Conservation (phyloP, 768 basidiomycete genomes). For the Rhodocollybia butyracea region DNA sequence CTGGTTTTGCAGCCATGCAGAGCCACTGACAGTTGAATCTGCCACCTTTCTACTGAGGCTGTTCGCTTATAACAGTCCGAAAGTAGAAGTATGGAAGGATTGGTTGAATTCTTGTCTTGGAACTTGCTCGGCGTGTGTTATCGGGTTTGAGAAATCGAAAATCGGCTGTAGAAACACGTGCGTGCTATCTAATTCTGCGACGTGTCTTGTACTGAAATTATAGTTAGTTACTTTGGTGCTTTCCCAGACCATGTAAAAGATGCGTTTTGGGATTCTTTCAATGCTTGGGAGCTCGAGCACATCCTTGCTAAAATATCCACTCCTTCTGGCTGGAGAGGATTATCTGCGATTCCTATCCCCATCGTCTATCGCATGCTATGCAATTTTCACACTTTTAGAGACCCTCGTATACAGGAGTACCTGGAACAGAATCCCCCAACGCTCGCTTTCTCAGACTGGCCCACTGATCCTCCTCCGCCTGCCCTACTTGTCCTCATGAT, state of each 20-base stretch:
- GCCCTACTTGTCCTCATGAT: constrained; percentile 59
- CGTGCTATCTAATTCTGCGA: constrained; percentile 29
- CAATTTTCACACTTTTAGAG: constrained; percentile 55
- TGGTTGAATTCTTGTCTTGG: constrained; percentile 52
- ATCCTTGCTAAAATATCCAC: constrained; percentile 47
- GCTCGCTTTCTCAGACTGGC: constrained; percentile 45
- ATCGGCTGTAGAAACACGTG: constrained; percentile 65
- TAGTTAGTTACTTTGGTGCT: constrained; percentile 67
- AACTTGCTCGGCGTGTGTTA: constrained; percentile 69
- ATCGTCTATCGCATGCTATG: constrained; percentile 60
- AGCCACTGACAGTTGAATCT: constrained; percentile 52
- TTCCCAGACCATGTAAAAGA: constrained; percentile 49
- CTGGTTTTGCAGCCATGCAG: constrained; percentile 78
- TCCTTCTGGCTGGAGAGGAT: constrained; percentile 17
- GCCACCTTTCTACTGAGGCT: constrained; percentile 82
- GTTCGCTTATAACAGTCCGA: constrained; percentile 66
- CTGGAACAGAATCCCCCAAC: constrained; percentile 36
- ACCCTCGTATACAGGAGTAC: constrained; percentile 41
- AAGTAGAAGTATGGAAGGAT: constrained; percentile 62
- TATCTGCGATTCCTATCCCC: constrained; percentile 45
- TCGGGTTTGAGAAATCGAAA: constrained; percentile 63
- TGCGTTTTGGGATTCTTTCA: constrained; percentile 60
- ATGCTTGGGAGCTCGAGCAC: constrained; percentile 59
- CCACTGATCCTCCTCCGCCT: constrained; percentile 54
- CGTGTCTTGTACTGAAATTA: constrained; percentile 11